phyloP scores from a whole-genome alignment of 768 basidiomycete species.

The Hysterangium stoloniferum region DNA sequence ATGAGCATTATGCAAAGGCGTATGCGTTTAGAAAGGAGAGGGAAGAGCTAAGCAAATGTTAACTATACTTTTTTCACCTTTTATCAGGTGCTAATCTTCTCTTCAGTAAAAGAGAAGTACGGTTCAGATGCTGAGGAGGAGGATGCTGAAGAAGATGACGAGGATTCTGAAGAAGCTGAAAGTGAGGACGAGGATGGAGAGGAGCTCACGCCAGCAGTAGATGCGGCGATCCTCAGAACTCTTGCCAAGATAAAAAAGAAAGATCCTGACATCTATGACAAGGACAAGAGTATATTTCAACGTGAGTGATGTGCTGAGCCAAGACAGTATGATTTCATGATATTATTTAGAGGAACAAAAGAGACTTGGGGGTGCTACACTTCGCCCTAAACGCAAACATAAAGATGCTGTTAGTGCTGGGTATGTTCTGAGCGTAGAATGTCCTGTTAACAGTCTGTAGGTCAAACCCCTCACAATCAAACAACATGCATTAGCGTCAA shows the following conservation, averaged over 20 bases:
- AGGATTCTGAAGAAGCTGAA: conserved; percentile 50
- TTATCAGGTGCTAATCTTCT: conserved; percentile 3
- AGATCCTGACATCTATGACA: conserved; percentile 81
- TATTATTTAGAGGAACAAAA: conserved; percentile 52
- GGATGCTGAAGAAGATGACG: conserved; percentile 35
- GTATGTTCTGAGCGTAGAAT: background rate
- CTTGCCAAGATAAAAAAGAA: conserved; percentile 74
- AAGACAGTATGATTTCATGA: conserved; percentile 10
- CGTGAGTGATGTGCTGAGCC: conserved; percentile 38
- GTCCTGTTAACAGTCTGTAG: conserved; percentile 25
- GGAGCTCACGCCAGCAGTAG: conserved; percentile 87
- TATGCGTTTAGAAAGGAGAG: conserved; percentile 78
- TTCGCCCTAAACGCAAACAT: conserved; percentile 22
- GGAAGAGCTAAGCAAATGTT: conserved; percentile 75
- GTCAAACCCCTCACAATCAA: conserved; percentile 68
- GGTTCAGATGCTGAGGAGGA: conserved; percentile 58
- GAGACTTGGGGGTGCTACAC: conserved; percentile 32
- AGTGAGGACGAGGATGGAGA: conserved; percentile 92
- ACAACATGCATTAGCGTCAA: conserved; percentile 61
- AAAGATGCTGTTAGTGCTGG: conserved; percentile 44
- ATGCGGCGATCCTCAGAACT: conserved; percentile 89
- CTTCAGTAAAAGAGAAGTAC: conserved; percentile 78
- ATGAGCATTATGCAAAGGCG: conserved; percentile 73
- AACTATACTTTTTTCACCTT: conserved; percentile 21
- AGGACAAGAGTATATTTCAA: conserved; percentile 64